These are phyloP conservation scores for Leccinum aurantiacum DNA, from an alignment of 768 basidiomycete genomes.

Conservation along the genomic window DNA sequence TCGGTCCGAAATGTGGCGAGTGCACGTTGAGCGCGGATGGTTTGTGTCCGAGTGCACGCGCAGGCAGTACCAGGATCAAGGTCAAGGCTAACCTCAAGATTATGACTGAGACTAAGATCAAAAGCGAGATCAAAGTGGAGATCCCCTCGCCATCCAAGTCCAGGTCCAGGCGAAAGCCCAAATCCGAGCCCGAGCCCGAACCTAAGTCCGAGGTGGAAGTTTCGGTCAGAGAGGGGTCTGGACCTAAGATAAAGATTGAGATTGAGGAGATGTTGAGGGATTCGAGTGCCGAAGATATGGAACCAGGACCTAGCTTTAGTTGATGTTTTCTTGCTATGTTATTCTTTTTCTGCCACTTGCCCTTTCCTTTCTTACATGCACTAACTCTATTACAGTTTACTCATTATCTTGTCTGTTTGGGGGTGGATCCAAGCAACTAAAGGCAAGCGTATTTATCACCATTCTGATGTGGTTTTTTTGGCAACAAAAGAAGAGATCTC, in stretches of 20 bases:
- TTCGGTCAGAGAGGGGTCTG: not conserved
- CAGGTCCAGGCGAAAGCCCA: not conserved
- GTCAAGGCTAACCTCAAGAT: slow-evolving; percentile 24
- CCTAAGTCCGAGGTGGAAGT: not conserved
- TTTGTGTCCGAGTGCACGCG: slow-evolving; percentile 68
- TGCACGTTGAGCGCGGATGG: slow-evolving; percentile 56
- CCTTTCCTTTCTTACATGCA: no score
- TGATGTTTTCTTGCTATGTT: not conserved
- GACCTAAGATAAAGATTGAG: not conserved
- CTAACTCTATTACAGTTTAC: no score
- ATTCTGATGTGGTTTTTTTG: not conserved
- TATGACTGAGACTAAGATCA: slow-evolving; percentile 38
- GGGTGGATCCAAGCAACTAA: no score
- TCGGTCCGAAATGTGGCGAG: slow-evolving; percentile 61
- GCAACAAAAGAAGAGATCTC: not conserved
- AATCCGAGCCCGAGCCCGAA: not conserved
- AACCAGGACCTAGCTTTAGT: not conserved
- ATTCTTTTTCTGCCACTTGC: no score
- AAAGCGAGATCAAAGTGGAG: not conserved
- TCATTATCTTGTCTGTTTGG: no score
- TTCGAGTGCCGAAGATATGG: not conserved
- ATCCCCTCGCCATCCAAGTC: not conserved
- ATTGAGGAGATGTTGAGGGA: not conserved
- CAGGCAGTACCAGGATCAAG: slow-evolving; percentile 24
- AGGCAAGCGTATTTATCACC: no score